Base-by-base conservation (phyloP, 73 alveolate species). In the Paramecium sonneborni region DNA sequence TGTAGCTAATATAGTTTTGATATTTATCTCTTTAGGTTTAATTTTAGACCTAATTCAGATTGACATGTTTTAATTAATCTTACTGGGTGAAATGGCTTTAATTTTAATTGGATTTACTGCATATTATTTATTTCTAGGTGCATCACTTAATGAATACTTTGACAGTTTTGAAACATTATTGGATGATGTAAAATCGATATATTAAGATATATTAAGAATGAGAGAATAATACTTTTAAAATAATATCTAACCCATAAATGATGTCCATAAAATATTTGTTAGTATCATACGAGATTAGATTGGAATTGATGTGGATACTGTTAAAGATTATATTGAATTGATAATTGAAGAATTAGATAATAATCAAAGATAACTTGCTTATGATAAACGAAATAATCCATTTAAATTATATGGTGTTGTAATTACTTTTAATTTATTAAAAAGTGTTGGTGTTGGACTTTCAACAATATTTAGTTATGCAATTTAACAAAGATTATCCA, bases 121-220 rank as follows among this genome's bases (percentile, higher is more conserved):
- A 41, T 46, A 24, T 23, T 79, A 79, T 79, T 46, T 79, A 15
- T 79, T 41, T 26, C 12, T 43, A 26, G 90, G 90, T 5, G 90
- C 90, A 8, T 21, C 44, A 46, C 15, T 79, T 2, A 79, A 79
- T 26, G 90, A 79, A 41, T 79, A 79, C 18, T 79, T 79, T 46
- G 90, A 79, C 41, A 23, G 55, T 15, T 79, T 79, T 21, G 90
- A 79, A 79, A 79, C 90, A 21, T 34, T 79, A 20, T 34, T 79
- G 4, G 90, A 79, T 43, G 90, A 79, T 79, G 90, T 79, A 0
- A 79, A 79, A 79, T 79, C 90, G 18, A 79, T 79, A 14, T 79
- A 79, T 26, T 79, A n/a, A 26, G 90, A 79, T 43, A 79, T 79
- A 9, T 79, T 11, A 26, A 79, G 90, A 37, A 46, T 79, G 74